A percentile compares a stretch with the other conserved stretches of the same genome.
These are phyloP conservation scores for Calamus simplicifolius DNA, from an alignment of 176 grass and related monocot species.

Conservation along the genomic window DNA sequence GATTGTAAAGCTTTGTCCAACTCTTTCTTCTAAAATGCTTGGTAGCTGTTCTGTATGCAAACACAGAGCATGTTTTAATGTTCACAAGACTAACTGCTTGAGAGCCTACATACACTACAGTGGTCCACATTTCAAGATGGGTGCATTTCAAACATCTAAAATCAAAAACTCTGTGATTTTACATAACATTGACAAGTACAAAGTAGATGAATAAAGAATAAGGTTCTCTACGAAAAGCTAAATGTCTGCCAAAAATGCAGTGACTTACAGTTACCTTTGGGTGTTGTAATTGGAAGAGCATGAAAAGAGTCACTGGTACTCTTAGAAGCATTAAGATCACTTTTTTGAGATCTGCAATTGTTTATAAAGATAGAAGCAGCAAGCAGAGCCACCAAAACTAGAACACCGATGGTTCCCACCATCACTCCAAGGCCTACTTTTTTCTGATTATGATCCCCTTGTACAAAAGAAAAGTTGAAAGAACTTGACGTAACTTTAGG, in stretches of 20 bases:
- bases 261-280: conserved; percentile 28
- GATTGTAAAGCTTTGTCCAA: too few species aligned
- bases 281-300: conserved; percentile 26
- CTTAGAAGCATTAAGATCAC: conserved; percentile 20
- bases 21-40: too few species aligned
- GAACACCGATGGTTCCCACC: neutral
- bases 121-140: too few species aligned
- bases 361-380: conserved; percentile 34
- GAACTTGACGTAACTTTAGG: conserved; percentile 36
- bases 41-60: too few species aligned
- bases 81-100: too few species aligned
- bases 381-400: conserved; percentile 33
- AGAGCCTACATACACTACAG: too few species aligned
- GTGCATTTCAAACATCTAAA: too few species aligned
- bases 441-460: conserved; percentile 16
- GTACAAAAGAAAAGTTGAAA: conserved; percentile 29
- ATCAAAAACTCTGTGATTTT: too few species aligned
- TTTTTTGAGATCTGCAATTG: conserved; percentile 1
- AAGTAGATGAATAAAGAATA: neutral
- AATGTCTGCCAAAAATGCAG: conserved; percentile 12
- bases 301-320: conserved; percentile 21
- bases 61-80: too few species aligned
- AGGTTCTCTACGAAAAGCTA: neutral
- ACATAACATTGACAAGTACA: too few species aligned
- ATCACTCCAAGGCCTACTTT: conserved; percentile 10